phyloP scores from a whole-genome alignment of 176 grass and related monocot species.

The Elaeis guineensis region DNA sequence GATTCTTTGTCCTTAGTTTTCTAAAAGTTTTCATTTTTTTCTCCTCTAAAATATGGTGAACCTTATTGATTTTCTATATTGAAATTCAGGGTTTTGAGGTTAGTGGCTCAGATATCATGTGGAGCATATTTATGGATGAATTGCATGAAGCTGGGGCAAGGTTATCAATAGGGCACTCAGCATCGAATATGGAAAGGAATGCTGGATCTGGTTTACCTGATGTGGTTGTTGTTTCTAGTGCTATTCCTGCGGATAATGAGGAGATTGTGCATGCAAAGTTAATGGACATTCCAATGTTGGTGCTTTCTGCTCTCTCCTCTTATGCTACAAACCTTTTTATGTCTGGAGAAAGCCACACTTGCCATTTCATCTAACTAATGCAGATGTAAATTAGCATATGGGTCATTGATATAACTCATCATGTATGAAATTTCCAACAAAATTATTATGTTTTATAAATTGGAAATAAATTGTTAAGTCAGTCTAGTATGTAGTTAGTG shows the following conservation, averaged over 20 bases:
- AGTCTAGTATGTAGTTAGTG: too few relatives aligned
- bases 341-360: too few relatives aligned
- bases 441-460: too few relatives aligned
- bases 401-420: too few relatives aligned
- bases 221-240: slow-evolving; percentile 13
- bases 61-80: not conserved
- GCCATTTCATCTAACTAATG: too few relatives aligned
- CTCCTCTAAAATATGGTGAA: not conserved
- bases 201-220: not conserved
- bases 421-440: too few relatives aligned
- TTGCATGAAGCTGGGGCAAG: slow-evolving; percentile 9
- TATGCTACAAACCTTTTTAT: too few relatives aligned
- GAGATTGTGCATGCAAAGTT: slow-evolving; percentile 11
- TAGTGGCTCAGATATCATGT: slow-evolving; percentile 17
- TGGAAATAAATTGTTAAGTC: too few relatives aligned
- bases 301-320: not conserved
- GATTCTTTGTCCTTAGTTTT: too few relatives aligned
- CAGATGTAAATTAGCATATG: too few relatives aligned
- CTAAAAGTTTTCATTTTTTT: not conserved
- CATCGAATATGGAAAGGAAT: not conserved
- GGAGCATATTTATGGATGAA: slow-evolving; percentile 7
- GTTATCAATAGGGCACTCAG: slow-evolving; percentile 9
- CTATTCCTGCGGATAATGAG: slow-evolving; percentile 15
- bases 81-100: slow-evolving; percentile 13
- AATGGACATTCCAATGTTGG: slow-evolving; percentile 10